Base-by-base conservation (phyloP, 768 basidiomycete species). In the Termitomyces sp. region DNA sequence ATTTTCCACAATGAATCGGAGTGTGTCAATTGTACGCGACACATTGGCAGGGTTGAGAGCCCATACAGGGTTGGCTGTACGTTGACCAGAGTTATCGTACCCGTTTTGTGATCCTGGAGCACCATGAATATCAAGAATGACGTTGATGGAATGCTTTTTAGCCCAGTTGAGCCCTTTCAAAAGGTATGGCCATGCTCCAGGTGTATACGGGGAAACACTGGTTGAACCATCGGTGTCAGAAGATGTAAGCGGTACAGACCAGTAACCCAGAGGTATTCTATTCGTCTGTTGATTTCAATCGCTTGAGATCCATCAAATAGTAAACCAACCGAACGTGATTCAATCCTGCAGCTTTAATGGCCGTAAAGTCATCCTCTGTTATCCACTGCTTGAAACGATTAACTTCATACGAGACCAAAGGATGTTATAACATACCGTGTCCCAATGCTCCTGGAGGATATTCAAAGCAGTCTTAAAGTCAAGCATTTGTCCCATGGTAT, bases 41-140 rank as follows among this genome's bases (percentile, higher is more conserved):
- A 81, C 63, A 43, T 84, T 74, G n/a, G 79, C 71, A 27, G 80
- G 72, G 43, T 72, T 76, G 1, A 69, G 53, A 1, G 77, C 85
- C 85, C 86, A 91, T 42, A 73, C 66, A 2, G 86, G 82, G 49
- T 72, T 71, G 20, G 65, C 60, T 0, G 81, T 85, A 31, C 80
- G 73, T 63, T 85, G 85, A 1, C 88, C 88, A 7, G 86, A 89
- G 67, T 89, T 90, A 68, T 89, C 88, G 67, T 83, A 89, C 3
- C 88, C 86, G 57, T 78, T 81, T 54, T 79, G 77, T n/a, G 76
- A 78, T 23, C 83, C 86, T 0, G 87, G 84, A 5, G 84, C 87
- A 25, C 87, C 88, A 63, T 92, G 90, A 12, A 88, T 74, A 68
- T 92, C 91, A 38, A 93, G 63, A 56, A 93, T 83, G 54, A 89